Percentiles rank a stretch among this genome's conserved stretches.
These are phyloP conservation scores for Beauveria asiatica DNA, from an alignment of 2,329 filamentous ascomycete genomes.

Conservation along the genomic window DNA sequence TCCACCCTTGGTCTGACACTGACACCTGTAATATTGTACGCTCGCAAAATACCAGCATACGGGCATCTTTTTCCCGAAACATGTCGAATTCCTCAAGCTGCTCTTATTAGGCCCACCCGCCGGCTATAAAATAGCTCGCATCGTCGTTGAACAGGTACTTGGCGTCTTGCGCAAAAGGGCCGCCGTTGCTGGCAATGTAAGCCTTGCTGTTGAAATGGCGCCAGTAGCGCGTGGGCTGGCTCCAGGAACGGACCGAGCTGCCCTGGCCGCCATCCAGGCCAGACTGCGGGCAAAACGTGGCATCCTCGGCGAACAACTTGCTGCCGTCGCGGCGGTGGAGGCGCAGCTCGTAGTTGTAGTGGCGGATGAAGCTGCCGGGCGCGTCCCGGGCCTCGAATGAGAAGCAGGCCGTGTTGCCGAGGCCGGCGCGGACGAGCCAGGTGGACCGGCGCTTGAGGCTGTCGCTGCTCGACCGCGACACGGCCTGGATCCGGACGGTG, in stretches of 20 bases:
- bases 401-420: slow-evolving; percentile 47
- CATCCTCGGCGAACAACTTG: slow-evolving; percentile 51
- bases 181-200: slow-evolving; percentile 31
- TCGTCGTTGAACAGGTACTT: not conserved
- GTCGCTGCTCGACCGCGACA: slow-evolving; percentile 40
- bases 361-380: slow-evolving; percentile 49
- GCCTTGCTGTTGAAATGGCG: slow-evolving; percentile 37
- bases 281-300: slow-evolving; percentile 51
- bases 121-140: not conserved
- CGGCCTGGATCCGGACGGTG: slow-evolving; percentile 43
- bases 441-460: slow-evolving; percentile 43
- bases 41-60: no score
- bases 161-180: slow-evolving; percentile 24
- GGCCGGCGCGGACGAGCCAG: slow-evolving; percentile 45
- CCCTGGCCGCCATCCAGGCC: slow-evolving; percentile 44
- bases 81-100: not conserved
- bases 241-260: slow-evolving; percentile 47
- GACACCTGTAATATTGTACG: no score
- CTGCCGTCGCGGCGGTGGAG: slow-evolving; percentile 43
- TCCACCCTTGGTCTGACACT: no score
- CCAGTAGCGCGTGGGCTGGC: slow-evolving; percentile 50
- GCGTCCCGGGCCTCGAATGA: slow-evolving; percentile 54
- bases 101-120: not conserved
- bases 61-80: not conserved
- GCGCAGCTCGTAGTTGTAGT: slow-evolving; percentile 42